A percentile compares a stretch with the other conserved stretches of the same genome.
phyloP scores from a whole-genome alignment of 805 yeast species.

The Sungouiozyma ichnusensis region DNA sequence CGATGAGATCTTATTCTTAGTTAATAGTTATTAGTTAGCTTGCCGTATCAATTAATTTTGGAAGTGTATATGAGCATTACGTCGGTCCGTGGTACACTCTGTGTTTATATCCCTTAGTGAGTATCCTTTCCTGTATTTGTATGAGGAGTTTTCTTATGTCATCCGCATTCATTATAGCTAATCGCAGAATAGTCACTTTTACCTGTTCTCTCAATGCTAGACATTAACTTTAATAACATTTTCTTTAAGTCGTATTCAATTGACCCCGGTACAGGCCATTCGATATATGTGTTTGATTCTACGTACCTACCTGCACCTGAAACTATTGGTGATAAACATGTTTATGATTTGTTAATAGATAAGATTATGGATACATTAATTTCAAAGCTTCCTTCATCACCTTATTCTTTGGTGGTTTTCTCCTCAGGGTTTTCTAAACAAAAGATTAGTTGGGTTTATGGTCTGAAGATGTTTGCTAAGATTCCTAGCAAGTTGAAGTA shows the following conservation, averaged over 20 bases:
- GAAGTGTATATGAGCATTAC: too few species aligned
- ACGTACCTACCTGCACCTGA: slow-evolving; percentile 62
- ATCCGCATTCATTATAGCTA: too few species aligned
- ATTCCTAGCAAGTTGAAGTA: slow-evolving; percentile 48
- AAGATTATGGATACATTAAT: slow-evolving; percentile 50
- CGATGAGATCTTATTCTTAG: neutral
- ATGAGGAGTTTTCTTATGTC: too few species aligned
- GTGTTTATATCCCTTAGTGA: too few species aligned
- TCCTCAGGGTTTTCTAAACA: slow-evolving; percentile 65
- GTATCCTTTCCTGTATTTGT: too few species aligned
- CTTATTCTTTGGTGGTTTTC: slow-evolving; percentile 62
- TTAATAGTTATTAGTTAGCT: too few species aligned
- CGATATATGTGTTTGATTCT: slow-evolving; percentile 75
- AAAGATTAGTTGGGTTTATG: slow-evolving; percentile 55
- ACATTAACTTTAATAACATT: slow-evolving; percentile 31
- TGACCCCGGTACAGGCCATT: slow-evolving; percentile 60
- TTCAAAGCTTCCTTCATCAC: slow-evolving; percentile 45
- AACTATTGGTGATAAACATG: slow-evolving; percentile 29
- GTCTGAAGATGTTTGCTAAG: slow-evolving; percentile 45
- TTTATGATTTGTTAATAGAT: slow-evolving; percentile 32
- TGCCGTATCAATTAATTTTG: too few species aligned
- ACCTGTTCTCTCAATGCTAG: slow-evolving; percentile 14
- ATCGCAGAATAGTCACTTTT: too few species aligned
- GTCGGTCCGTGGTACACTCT: too few species aligned
- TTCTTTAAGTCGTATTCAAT: slow-evolving; percentile 49